Base-by-base conservation (phyloP, 2,329 filamentous ascomycete species). In the Aspergillus sp. region DNA sequence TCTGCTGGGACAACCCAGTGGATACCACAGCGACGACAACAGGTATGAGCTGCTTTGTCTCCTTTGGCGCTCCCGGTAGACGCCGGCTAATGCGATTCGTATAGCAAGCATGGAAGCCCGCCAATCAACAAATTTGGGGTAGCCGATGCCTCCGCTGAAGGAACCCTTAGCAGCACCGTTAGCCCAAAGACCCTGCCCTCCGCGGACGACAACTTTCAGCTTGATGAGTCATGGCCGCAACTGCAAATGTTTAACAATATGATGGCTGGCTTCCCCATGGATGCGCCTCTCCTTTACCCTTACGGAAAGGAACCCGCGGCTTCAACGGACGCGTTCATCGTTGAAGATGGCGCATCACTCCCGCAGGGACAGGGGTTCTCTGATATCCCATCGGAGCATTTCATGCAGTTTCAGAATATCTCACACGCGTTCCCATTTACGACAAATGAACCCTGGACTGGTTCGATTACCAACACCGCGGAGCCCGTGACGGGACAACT, bases 141-240 rank as follows among this genome's bases (percentile, higher is more conserved):
- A 51, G 37, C 65, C 19, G 72, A 73, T 58, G 68, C 62, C 46
- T 44, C 62, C 8, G 56, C 66, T 48, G 69, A 73, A 48, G 69
- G 70, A 8, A 71, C 68, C 21, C 64, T 66, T 45, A 73, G 72
- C 50, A 69, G 70, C 48, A 74, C 73, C 6, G 66, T 76, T 49
- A 76, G 73, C 59, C 73, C 73, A 35, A 65, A 66, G 50, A 75
- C 73, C 4, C 60, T 75, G 25, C 71, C 72, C 21, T 73, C 73
- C 17, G 63, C 70, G 50, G 73, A 76, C 56, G 73, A 75, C 52
- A 72, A 73, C 59, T 73, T 71, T 45, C 73, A 73, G 37, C 55
- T 68, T 43, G 73, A 76, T 55, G 72, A 75, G 55, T 65, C 68
- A 53, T 76, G 73, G 73, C 68, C 72, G 25, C 72, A 72, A 7